phyloP scores from a whole-genome alignment of 805 yeast genomes.

The Monosporozyma yasuniensis region DNA sequence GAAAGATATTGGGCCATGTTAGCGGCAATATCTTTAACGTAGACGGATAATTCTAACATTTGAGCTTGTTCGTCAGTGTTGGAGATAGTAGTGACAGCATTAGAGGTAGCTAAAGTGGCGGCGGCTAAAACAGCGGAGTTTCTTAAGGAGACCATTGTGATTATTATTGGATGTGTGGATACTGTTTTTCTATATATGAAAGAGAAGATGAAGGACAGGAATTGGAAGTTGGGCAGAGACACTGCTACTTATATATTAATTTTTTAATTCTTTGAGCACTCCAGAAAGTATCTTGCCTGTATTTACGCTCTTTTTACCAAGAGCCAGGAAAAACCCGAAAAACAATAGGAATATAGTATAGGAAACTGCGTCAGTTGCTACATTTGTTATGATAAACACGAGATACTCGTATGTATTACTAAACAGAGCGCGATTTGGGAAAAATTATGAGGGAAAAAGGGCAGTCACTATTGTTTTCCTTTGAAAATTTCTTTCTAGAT shows the following conservation, averaged over 20 bases:
- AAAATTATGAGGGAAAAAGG: too few relatives aligned
- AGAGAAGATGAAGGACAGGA: not conserved
- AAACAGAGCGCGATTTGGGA: too few relatives aligned
- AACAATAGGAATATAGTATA: too few relatives aligned
- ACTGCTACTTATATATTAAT: not conserved
- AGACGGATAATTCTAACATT: slow-evolving; percentile 6
- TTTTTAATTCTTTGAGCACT: not conserved
- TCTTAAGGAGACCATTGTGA: slow-evolving; percentile 1
- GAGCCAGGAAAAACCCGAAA: too few relatives aligned
- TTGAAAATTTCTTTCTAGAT: too few relatives aligned
- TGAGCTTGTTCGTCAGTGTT: slow-evolving; percentile 4
- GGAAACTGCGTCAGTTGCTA: too few relatives aligned
- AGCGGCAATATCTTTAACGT: slow-evolving; percentile 7
- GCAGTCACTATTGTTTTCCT: too few relatives aligned
- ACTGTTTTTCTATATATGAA: not conserved
- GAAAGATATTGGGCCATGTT: slow-evolving; percentile 6
- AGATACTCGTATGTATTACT: too few relatives aligned
- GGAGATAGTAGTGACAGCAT: slow-evolving; percentile 5
- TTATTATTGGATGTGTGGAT: not conserved
- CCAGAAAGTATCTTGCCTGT: not conserved
- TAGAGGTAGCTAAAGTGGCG: not conserved
- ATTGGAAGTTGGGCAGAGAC: not conserved
- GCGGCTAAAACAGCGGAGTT: slow-evolving; percentile 5
- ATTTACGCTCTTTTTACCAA: too few relatives aligned
- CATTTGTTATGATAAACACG: too few relatives aligned